A percentile compares a stretch with the other conserved stretches of the same genome.
Evolutionary conservation across 2,329 filamentous ascomycete species (phyloP).

Genomic region (Laburnicola sp.): DNA sequence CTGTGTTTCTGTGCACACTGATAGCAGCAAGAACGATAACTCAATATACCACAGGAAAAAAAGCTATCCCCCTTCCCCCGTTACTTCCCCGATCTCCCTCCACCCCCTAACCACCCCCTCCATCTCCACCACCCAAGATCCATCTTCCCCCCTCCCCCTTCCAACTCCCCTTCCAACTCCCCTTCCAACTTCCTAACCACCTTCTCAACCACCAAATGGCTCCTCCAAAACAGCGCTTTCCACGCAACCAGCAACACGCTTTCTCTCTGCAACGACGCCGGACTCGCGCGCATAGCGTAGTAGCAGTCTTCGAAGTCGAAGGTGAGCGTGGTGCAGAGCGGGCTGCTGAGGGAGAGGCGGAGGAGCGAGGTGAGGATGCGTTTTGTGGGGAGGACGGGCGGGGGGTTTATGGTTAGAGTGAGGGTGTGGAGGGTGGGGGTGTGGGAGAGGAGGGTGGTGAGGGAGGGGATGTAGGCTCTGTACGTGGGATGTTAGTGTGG

Average conservation of each 20-base stretch:
- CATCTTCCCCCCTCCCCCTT: neutral
- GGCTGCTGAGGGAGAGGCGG: conserved; percentile 22
- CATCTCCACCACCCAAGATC: conserved; percentile 7
- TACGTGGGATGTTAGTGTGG: neutral
- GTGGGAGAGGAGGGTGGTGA: neutral
- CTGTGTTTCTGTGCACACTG: too few relatives aligned
- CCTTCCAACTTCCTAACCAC: conserved; percentile 25
- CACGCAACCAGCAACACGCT: conserved; percentile 32
- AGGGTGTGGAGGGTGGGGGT: conserved; percentile 13
- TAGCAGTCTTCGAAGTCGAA: conserved; percentile 38
- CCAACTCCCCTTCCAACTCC: conserved; percentile 10
- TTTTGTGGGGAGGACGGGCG: conserved; percentile 18
- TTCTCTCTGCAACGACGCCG: conserved; percentile 17
- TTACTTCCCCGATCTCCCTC: neutral
- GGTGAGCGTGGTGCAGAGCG: conserved; percentile 24
- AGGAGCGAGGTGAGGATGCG: conserved; percentile 30
- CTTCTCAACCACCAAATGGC: conserved; percentile 28
- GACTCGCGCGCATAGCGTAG: conserved; percentile 23
- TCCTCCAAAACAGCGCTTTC: conserved; percentile 35
- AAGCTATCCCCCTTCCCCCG: too few relatives aligned
- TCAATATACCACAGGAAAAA: too few relatives aligned
- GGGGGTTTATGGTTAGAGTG: conserved; percentile 12
- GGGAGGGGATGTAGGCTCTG: neutral
- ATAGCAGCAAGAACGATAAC: too few relatives aligned
- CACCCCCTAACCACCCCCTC: neutral